These are phyloP conservation scores for Cyamopsis tetragonoloba DNA, from an alignment of 306 rosid species.

Conservation along the genomic window DNA sequence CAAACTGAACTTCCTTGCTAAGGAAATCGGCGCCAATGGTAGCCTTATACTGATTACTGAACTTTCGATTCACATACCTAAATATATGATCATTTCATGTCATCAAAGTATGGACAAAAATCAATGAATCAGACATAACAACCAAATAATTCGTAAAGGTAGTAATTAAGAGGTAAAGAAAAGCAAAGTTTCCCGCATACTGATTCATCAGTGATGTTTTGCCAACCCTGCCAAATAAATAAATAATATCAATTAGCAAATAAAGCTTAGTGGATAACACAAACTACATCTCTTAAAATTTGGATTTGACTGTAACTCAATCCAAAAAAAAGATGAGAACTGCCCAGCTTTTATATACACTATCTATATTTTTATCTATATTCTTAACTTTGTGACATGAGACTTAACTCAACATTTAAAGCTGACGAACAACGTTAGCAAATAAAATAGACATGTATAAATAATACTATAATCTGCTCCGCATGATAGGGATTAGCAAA, in stretches of 20 bases:
- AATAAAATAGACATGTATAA: no score
- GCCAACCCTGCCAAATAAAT: conserved; percentile 81
- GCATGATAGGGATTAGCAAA: no score
- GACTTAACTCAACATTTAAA: conserved; percentile 13
- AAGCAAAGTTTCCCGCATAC: conserved; percentile 46
- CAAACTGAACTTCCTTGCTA: conserved; percentile 98
- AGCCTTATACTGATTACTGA: conserved; percentile 98
- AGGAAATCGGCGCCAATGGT: conserved; percentile 99
- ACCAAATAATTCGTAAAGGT: background rate
- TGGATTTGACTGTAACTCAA: no score
- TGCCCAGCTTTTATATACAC: no score
- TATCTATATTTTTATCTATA: no score
- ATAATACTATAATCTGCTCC: no score
- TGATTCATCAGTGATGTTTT: conserved; percentile 98
- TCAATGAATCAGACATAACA: background rate
- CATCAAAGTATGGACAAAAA: conserved; percentile 10
- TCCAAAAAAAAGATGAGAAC: no score
- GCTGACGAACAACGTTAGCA: background rate
- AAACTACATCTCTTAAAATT: no score
- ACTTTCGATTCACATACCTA: conserved; percentile 98
- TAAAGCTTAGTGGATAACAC: background rate
- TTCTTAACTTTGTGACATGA: no score
- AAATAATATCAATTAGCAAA: conserved; percentile 21
- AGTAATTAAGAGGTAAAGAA: no score
- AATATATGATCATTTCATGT: conserved; percentile 2